A percentile compares a stretch with the other conserved stretches of the same genome.
Conservation (phyloP, 768 basidiomycete species). For the Suillus americanus region DNA sequence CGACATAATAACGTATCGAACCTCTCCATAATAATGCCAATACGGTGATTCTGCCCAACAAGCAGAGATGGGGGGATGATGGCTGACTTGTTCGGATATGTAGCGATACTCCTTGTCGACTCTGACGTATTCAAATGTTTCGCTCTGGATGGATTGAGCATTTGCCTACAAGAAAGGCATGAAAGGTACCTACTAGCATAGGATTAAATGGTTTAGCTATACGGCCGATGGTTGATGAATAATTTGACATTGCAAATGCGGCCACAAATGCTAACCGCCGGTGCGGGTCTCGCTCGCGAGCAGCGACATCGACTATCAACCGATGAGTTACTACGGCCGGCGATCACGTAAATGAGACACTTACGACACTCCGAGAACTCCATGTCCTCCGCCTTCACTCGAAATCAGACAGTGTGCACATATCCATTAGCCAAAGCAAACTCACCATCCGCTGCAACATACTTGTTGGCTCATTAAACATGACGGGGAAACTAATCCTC, state of each 20-base stretch:
- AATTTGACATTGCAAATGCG: constrained; percentile 98
- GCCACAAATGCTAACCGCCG: constrained; percentile 89
- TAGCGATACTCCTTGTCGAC: constrained; percentile 90
- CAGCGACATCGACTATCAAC: constrained; percentile 77
- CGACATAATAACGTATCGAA: constrained; percentile 21
- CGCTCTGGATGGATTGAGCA: constrained; percentile 48
- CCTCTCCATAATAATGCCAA: constrained; percentile 93
- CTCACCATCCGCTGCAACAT: constrained; percentile 94
- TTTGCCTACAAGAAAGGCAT: neutral
- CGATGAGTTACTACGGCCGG: constrained; percentile 9
- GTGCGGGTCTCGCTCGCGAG: constrained; percentile 70
- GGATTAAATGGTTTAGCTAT: constrained; percentile 98
- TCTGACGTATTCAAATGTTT: constrained; percentile 93
- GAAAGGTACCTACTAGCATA: constrained; percentile 64
- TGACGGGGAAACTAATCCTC: constrained; percentile 92
- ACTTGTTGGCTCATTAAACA: constrained; percentile 91
- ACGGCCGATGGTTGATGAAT: constrained; percentile 92
- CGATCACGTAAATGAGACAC: constrained; percentile 29
- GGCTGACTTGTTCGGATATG: constrained; percentile 94
- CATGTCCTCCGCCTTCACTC: constrained; percentile 83
- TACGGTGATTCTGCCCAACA: constrained; percentile 90
- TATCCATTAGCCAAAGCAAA: constrained; percentile 6
- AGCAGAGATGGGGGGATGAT: constrained; percentile 95
- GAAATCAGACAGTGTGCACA: constrained; percentile 5
- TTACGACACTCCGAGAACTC: constrained; percentile 90